Conservation (phyloP, 2,329 filamentous ascomycete species). For the Penicillium psychrosexuale region DNA sequence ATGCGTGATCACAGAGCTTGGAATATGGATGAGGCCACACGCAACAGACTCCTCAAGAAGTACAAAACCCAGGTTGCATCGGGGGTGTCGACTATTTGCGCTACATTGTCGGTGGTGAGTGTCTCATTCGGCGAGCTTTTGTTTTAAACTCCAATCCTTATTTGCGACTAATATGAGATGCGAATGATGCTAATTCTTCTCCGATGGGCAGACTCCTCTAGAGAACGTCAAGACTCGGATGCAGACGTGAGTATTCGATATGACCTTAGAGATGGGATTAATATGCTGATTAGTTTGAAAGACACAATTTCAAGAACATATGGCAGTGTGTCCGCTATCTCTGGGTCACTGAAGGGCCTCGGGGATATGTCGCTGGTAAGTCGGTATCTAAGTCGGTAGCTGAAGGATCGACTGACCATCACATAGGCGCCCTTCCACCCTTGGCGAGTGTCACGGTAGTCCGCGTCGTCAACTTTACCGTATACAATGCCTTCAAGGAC, state of each 20-base stretch:
- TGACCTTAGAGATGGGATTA: neutral
- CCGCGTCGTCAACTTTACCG: slow-evolving; percentile 47
- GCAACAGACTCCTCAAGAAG: slow-evolving; percentile 45
- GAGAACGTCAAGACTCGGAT: slow-evolving; percentile 51
- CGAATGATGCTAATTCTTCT: slow-evolving; percentile 12
- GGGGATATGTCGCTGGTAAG: slow-evolving; percentile 48
- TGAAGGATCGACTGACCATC: neutral
- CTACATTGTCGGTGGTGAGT: slow-evolving; percentile 46
- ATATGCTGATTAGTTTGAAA: slow-evolving; percentile 18
- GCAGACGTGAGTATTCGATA: slow-evolving; percentile 43
- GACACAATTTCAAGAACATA: slow-evolving; percentile 46
- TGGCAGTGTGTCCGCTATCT: slow-evolving; percentile 45
- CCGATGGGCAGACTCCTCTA: slow-evolving; percentile 40
- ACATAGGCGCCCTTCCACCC: slow-evolving; percentile 43
- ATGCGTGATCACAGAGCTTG: slow-evolving; percentile 34
- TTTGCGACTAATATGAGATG: neutral
- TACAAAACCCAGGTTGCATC: slow-evolving; percentile 49
- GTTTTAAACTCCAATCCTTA: neutral
- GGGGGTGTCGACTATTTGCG: slow-evolving; percentile 44
- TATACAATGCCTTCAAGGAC: slow-evolving; percentile 45
- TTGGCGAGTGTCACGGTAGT: slow-evolving; percentile 46
- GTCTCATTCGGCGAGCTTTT: neutral
- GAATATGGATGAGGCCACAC: slow-evolving; percentile 40
- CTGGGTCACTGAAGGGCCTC: slow-evolving; percentile 47
- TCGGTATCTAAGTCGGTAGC: neutral